Conservation (phyloP, 2,329 filamentous ascomycete genomes). For the Pyricularia pennisetigena region DNA sequence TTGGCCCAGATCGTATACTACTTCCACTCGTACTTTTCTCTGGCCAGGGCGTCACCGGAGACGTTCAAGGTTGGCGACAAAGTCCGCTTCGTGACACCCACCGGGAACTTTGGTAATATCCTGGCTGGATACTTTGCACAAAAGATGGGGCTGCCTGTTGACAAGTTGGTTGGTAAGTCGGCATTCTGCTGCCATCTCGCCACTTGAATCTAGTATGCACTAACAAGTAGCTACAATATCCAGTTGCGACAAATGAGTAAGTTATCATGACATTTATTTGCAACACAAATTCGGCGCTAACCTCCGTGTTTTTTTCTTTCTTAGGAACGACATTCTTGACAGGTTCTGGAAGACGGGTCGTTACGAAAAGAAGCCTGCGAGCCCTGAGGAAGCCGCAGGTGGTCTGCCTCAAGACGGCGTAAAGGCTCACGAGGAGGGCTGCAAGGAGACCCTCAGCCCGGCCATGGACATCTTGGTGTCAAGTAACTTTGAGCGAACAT, state of each 20-base stretch:
- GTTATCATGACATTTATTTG: background rate
- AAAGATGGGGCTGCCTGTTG: constrained; percentile 52
- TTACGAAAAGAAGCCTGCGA: constrained; percentile 75
- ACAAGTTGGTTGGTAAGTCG: constrained; percentile 57
- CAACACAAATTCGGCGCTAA: background rate
- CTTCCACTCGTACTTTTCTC: constrained; percentile 85
- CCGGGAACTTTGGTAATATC: constrained; percentile 92
- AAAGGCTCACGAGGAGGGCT: constrained; percentile 59
- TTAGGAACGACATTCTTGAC: constrained; percentile 79
- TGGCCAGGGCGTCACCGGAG: constrained; percentile 48
- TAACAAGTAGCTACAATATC: background rate
- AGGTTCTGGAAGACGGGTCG: constrained; percentile 85
- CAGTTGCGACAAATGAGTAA: constrained; percentile 74
- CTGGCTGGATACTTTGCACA: constrained; percentile 82
- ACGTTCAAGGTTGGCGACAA: constrained; percentile 54
- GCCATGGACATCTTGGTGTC: constrained; percentile 98
- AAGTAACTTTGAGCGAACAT: constrained; percentile 89
- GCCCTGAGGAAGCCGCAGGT: constrained; percentile 43
- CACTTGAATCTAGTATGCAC: background rate
- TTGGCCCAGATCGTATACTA: constrained; percentile 97
- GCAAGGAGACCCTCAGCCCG: constrained; percentile 85
- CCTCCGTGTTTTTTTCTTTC: no score
- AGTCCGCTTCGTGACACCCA: constrained; percentile 81
- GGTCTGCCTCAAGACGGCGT: constrained; percentile 55
- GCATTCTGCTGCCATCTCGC: background rate